Evolutionary conservation across 768 basidiomycete genomes (phyloP).

Genomic region (Lanmaoa rubissima): DNA sequence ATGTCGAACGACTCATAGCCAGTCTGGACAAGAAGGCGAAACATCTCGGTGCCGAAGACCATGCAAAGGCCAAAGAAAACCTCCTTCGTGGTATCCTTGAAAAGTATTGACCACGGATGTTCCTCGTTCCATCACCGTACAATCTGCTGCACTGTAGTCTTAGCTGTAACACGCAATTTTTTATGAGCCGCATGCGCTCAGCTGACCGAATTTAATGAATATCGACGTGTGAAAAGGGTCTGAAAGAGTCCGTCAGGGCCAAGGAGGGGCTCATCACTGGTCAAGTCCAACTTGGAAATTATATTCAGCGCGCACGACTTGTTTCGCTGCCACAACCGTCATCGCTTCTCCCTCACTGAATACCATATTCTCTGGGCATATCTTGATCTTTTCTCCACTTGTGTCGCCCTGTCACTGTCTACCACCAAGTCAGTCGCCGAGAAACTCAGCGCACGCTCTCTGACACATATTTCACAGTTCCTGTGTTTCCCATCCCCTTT

Average conservation of each 20-base stretch:
- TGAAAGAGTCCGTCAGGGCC: conserved; percentile 10
- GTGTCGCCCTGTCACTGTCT: neutral
- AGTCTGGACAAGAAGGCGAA: conserved; percentile 55
- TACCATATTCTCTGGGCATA: neutral
- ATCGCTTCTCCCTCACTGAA: neutral
- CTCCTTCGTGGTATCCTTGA: conserved; percentile 35
- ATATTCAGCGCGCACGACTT: conserved; percentile 1
- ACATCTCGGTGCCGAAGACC: conserved; percentile 33
- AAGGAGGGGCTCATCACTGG: neutral
- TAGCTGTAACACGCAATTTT: neutral
- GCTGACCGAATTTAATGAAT: neutral
- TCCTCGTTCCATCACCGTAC: neutral
- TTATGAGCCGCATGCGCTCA: neutral
- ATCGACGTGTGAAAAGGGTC: conserved; percentile 25
- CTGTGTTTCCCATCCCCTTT: conserved; percentile 1
- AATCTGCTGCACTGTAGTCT: conserved; percentile 6
- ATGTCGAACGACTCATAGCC: conserved; percentile 51
- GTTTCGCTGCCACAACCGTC: conserved; percentile 12
- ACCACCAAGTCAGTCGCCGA: conserved; percentile 5
- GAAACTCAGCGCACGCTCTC: neutral
- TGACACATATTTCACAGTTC: conserved; percentile 1
- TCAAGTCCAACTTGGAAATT: conserved; percentile 1
- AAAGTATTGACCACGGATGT: conserved; percentile 24
- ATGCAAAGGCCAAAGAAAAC: conserved; percentile 34
- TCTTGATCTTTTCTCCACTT: neutral